phyloP scores from a whole-genome alignment of 495 filamentous ascomycete genomes.

The Margaritispora aquatica region DNA sequence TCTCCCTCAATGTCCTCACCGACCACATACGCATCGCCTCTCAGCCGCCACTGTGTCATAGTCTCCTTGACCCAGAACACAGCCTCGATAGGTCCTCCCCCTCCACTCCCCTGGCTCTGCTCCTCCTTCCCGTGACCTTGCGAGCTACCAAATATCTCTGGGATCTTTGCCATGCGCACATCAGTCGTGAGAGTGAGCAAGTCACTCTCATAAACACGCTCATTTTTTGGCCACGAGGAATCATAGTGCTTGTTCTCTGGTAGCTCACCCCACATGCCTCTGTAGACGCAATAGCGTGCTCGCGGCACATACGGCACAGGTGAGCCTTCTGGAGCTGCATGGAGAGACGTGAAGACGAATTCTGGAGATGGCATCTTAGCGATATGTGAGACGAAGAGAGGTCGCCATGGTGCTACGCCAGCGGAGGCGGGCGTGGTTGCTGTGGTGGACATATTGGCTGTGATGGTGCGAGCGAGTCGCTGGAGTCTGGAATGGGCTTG shows the following conservation, averaged over 20 bases:
- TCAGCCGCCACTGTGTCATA: constrained; percentile 77
- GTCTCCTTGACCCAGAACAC: constrained; percentile 73
- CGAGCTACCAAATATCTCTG: constrained; percentile 52
- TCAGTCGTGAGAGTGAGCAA: constrained; percentile 82
- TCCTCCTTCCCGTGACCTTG: constrained; percentile 27
- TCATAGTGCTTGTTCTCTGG: constrained; percentile 54
- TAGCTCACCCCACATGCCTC: constrained; percentile 73
- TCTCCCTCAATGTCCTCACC: constrained; percentile 47
- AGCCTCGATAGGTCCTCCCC: constrained; percentile 68
- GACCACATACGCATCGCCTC: constrained; percentile 66
- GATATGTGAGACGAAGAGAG: constrained; percentile 59
- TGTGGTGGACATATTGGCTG: constrained; percentile 12
- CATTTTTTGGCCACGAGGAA: constrained; percentile 47
- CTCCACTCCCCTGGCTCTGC: constrained; percentile 45
- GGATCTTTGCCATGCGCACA: constrained; percentile 73
- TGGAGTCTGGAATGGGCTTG: constrained; percentile 7
- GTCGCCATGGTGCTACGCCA: constrained; percentile 55
- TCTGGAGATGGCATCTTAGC: constrained; percentile 52
- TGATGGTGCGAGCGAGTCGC: constrained; percentile 17
- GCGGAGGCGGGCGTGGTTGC: constrained; percentile 14
- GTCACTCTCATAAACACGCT: constrained; percentile 63
- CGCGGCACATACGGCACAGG: constrained; percentile 31
- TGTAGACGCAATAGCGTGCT: constrained; percentile 55
- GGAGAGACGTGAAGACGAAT: constrained; percentile 67
- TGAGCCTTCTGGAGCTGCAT: constrained; percentile 26